Percentiles rank a stretch among this genome's conserved stretches.
Conservation (phyloP, 345 rosid genomes). For the Mangifera indica region DNA sequence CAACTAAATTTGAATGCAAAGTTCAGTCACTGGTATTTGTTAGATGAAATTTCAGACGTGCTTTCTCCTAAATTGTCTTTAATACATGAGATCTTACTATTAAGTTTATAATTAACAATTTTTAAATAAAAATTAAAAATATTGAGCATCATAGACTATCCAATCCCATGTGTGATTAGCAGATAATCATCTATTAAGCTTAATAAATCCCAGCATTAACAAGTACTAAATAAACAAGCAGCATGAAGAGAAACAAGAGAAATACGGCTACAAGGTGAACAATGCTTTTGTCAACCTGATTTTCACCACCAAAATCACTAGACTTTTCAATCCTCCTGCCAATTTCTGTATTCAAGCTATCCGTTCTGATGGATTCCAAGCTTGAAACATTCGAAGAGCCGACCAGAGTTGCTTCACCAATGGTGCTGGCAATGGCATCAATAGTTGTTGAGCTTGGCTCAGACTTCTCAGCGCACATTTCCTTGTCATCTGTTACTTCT, state of each 20-base stretch:
- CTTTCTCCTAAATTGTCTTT: no score
- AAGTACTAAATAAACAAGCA: constrained; percentile 9
- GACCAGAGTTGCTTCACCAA: not conserved
- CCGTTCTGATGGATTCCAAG: not conserved
- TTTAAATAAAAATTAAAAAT: no score
- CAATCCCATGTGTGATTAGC: no score
- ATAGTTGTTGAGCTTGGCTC: not conserved
- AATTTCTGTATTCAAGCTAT: not conserved
- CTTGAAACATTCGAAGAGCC: constrained; percentile 5
- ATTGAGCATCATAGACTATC: no score
- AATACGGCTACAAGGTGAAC: not conserved
- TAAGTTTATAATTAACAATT: no score
- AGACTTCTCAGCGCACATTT: not conserved
- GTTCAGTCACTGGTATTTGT: no score
- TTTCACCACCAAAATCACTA: not conserved
- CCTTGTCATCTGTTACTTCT: not conserved
- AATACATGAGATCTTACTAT: no score
- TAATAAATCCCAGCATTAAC: constrained; percentile 1
- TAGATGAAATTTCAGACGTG: no score
- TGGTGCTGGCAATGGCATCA: not conserved
- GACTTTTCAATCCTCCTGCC: not conserved
- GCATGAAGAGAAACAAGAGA: not conserved
- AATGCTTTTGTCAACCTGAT: constrained; percentile 3
- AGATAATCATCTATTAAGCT: not conserved
- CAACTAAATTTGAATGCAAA: no score